These are phyloP conservation scores for Sclerotinia borealis DNA, from an alignment of 2,329 filamentous ascomycete genomes.

Conservation along the genomic window DNA sequence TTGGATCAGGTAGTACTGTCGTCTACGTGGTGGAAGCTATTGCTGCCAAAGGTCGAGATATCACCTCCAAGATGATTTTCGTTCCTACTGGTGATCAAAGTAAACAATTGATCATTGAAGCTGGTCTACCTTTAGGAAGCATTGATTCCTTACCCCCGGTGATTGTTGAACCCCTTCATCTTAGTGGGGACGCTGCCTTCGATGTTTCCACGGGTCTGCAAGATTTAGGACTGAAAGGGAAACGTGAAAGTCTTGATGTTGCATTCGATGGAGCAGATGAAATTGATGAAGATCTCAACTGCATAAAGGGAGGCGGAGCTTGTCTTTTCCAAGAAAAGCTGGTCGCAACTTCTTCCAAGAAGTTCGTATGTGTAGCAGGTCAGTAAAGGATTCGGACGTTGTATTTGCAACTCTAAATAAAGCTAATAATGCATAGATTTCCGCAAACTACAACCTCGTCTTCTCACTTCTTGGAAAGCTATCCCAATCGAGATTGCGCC, in stretches of 20 bases:
- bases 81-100: constrained; percentile 80
- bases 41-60: constrained; percentile 48
- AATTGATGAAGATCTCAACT: constrained; percentile 89
- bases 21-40: constrained; percentile 83
- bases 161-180: constrained; percentile 20
- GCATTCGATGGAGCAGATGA: constrained; percentile 97
- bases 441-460: constrained; percentile 74
- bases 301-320: constrained; percentile 97
- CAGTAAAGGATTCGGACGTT: constrained; percentile 28
- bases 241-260: constrained; percentile 63
- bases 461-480: constrained; percentile 71
- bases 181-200: constrained; percentile 53
- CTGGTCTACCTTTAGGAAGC: constrained; percentile 66
- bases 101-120: constrained; percentile 74
- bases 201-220: constrained; percentile 49
- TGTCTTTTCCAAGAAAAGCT: constrained; percentile 98
- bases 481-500: constrained; percentile 95
- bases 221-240: constrained; percentile 32
- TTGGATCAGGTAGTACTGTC: constrained; percentile 76
- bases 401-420: not conserved
- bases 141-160: constrained; percentile 33
- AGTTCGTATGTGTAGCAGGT: constrained; percentile 85
- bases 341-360: constrained; percentile 75
- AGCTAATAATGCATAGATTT: constrained; percentile 55
- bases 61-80: constrained; percentile 67